Conservation (phyloP, 164 flowering plant genomes). For the Protea cynaroides region DNA sequence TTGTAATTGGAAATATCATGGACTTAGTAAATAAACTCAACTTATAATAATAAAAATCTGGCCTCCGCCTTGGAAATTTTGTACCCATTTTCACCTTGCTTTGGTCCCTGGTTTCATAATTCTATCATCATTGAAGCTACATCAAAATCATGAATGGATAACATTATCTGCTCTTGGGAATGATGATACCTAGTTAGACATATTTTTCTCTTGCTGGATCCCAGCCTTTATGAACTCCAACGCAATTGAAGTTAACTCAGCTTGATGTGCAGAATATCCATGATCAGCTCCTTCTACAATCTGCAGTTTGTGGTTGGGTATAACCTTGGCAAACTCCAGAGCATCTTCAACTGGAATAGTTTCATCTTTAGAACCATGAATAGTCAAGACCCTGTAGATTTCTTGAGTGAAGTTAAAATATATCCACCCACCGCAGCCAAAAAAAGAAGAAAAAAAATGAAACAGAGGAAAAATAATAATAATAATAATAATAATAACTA, state of each 20-base stretch:
- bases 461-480: too few relatives aligned
- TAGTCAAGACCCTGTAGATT: conserved; percentile 60
- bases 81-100: too few relatives aligned
- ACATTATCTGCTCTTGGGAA: background rate
- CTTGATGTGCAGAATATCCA: conserved; percentile 49
- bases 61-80: too few relatives aligned
- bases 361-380: conserved; percentile 84
- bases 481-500: too few relatives aligned
- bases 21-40: too few relatives aligned
- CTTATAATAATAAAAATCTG: too few relatives aligned
- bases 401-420: background rate
- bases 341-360: conserved; percentile 74
- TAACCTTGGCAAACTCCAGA: conserved; percentile 54
- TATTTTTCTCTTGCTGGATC: conserved; percentile 19
- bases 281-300: conserved; percentile 81
- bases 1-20: too few relatives aligned
- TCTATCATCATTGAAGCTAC: background rate
- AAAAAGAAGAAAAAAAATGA: too few relatives aligned
- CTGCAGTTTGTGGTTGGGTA: conserved; percentile 68
- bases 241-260: conserved; percentile 45
- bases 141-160: background rate
- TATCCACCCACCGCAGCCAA: too few relatives aligned
- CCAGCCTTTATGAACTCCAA: conserved; percentile 43
- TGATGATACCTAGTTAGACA: conserved; percentile 5
- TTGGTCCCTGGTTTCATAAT: background rate